A percentile compares a stretch with the other conserved stretches of the same genome.
Evolutionary conservation across 495 filamentous ascomycete species (phyloP).

Genomic region (Tuber microsphaerosporum): DNA sequence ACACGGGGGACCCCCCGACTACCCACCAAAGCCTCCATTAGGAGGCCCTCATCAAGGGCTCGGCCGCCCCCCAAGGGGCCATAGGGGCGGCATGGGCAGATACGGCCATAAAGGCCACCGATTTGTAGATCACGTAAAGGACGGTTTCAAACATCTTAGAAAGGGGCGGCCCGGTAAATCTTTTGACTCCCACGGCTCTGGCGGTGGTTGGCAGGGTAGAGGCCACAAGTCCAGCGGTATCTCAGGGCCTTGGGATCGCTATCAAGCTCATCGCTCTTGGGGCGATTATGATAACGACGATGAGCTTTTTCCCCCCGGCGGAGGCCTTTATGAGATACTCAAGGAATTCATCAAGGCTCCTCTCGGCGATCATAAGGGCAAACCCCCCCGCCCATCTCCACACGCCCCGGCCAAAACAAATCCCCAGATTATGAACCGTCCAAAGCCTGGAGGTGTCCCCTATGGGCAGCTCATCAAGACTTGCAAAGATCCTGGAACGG

Average conservation of each 20-base stretch:
- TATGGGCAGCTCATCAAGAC: constrained; percentile 47
- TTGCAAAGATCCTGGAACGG: constrained; percentile 50
- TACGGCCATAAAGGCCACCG: not conserved
- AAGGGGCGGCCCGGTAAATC: not conserved
- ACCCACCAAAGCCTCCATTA: too few relatives aligned
- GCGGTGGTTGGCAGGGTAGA: not conserved
- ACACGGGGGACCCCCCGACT: too few relatives aligned
- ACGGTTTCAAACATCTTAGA: not conserved
- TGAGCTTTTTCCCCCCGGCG: not conserved
- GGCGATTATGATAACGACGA: not conserved
- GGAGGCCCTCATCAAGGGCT: not conserved
- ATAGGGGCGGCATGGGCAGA: not conserved
- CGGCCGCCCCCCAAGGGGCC: too few relatives aligned
- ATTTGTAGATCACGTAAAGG: not conserved
- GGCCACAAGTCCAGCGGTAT: not conserved
- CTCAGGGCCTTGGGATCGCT: not conserved
- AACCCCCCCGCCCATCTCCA: not conserved
- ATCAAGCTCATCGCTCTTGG: not conserved
- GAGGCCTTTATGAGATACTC: not conserved
- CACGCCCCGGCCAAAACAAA: not conserved
- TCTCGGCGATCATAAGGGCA: not conserved
- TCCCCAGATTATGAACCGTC: constrained; percentile 7
- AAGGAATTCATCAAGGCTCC: not conserved
- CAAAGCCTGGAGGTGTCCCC: constrained; percentile 32
- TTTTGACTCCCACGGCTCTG: not conserved